Evolutionary conservation across 139 green algal species (phyloP).

Genomic region (Tetradesmus lagerheimii): DNA sequence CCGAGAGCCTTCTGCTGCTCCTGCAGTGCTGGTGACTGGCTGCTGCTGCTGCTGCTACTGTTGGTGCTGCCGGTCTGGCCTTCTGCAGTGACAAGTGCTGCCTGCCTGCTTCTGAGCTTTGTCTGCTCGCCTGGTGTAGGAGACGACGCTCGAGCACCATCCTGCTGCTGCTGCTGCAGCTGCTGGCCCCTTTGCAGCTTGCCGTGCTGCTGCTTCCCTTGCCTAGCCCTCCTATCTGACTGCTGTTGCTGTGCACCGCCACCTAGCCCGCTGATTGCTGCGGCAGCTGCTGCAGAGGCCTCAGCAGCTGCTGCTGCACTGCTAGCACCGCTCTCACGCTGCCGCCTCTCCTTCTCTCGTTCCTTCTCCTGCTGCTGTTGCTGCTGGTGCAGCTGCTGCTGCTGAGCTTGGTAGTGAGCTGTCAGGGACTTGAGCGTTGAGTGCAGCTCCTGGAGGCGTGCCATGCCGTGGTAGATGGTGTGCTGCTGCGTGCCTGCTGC

Average conservation of each 20-base stretch:
- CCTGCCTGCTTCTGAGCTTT: neutral
- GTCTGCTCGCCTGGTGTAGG: neutral
- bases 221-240: neutral
- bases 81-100: slow-evolving; percentile 30
- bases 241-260: neutral
- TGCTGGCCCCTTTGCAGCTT: neutral
- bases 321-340: neutral
- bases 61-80: slow-evolving; percentile 1
- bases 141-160: neutral
- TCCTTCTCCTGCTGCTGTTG: slow-evolving; percentile 45
- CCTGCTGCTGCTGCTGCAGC: slow-evolving; percentile 1
- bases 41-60: slow-evolving; percentile 35
- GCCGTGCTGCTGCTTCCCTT: neutral
- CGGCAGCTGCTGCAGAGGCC: slow-evolving; percentile 37
- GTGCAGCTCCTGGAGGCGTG: slow-evolving; percentile 47
- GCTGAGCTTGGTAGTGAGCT: slow-evolving; percentile 15
- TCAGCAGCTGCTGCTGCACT: slow-evolving; percentile 30
- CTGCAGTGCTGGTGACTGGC: neutral
- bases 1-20: slow-evolving; percentile 3
- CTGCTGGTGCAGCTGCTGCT: slow-evolving; percentile 41
- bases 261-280: slow-evolving; percentile 16
- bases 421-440: slow-evolving; percentile 23
- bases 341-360: slow-evolving; percentile 5
- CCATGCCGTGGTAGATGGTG: slow-evolving; percentile 47
- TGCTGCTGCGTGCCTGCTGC: slow-evolving; percentile 52